Base-by-base conservation (phyloP, 1,139 yeast genomes). In the Sugiyamaella castrensis region DNA sequence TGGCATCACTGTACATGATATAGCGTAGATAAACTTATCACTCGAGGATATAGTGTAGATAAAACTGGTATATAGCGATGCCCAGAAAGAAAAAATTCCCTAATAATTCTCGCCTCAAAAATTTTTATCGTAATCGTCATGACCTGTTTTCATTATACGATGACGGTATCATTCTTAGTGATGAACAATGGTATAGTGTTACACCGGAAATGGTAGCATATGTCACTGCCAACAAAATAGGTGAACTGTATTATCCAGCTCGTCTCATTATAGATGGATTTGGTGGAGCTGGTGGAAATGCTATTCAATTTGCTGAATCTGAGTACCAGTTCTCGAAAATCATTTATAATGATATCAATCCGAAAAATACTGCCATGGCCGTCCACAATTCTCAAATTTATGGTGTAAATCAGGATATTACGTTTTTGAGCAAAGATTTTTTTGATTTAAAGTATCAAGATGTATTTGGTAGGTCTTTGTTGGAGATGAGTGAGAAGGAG, bases 201-300 rank as follows among this genome's bases (percentile, higher is more conserved):
- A 92, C 98, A 0, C 95, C 97, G 0, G 98, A 92, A 62, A 61
- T 67, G 1, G 69, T 87, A 4, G 95, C 96, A 0, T 67, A 70
- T 26, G 60, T 54, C 5, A 68, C 80, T 0, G 91, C 96, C 0
- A 71, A 73, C 43, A 75, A 84, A 51, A 68, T 84, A 19, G 66
- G 65, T 37, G 69, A 73, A n/a, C 73, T 80, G 47, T 65, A 71
- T 36, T 81, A 89, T 0, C 61, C 73, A 0, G 76, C 82, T 1
- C 60, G 62, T 2, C 61, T 64, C 0, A 67, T 78, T 0, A 67
- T 71, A 1, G 98, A 92, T 63, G 77, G 88, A 4, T 91, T 91
- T 62, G 86, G 96, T 57, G 99, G 99, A 0, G 98, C 95, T 1
- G 98, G 97, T 0, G 98, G 98, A 0, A 92, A 92, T 63, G 72